phyloP scores from a whole-genome alignment of 2,329 filamentous ascomycete genomes.

The Corinectria fuckeliana region DNA sequence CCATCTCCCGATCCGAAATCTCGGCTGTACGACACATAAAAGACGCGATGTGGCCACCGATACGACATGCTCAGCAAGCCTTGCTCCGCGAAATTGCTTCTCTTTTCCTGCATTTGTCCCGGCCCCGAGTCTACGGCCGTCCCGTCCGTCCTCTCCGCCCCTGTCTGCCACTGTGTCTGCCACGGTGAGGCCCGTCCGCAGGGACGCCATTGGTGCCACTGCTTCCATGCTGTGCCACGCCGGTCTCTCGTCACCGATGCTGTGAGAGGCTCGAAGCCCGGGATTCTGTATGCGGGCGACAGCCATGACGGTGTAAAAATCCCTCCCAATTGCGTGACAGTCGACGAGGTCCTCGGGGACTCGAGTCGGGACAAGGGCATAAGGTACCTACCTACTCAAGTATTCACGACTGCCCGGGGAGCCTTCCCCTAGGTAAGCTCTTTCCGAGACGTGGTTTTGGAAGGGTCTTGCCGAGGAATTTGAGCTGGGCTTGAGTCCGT shows the following conservation, averaged over 20 bases:
- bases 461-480: constrained; percentile 2
- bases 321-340: neutral
- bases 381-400: too few relatives aligned
- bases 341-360: neutral
- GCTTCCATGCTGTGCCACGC: constrained; percentile 20
- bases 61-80: constrained; percentile 3
- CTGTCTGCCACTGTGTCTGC: neutral
- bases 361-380: neutral
- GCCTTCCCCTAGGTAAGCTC: neutral
- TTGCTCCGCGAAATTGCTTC: neutral
- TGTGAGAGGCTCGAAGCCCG: constrained; percentile 8
- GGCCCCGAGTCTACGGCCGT: neutral
- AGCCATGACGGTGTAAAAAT: constrained; percentile 12
- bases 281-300: constrained; percentile 7
- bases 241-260: constrained; percentile 17
- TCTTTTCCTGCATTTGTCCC: neutral
- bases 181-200: neutral
- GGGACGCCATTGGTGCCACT: constrained; percentile 23
- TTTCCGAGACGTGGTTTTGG: neutral
- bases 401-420: neutral
- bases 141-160: neutral
- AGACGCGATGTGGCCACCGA: neutral
- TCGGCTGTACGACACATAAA: constrained; percentile 2
- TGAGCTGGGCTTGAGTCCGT: neutral
- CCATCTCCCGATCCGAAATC: constrained; percentile 8